These are phyloP conservation scores for Candida odintsovae DNA, from an alignment of 805 yeast genomes.

Conservation along the genomic window DNA sequence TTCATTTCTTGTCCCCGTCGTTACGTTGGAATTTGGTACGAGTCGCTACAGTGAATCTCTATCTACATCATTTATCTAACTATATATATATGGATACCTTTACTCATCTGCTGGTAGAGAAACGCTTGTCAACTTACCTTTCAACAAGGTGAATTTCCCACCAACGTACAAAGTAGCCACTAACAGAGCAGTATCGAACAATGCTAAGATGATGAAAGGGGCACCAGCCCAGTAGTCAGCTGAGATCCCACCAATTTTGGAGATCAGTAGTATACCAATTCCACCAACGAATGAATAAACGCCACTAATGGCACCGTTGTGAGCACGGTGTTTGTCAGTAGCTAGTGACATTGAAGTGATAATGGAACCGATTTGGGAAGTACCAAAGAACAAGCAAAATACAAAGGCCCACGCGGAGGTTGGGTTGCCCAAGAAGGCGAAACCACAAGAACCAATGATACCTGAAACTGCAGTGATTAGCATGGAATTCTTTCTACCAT, in stretches of 20 bases:
- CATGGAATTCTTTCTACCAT: slow-evolving; percentile 32
- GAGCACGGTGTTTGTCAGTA: slow-evolving; percentile 36
- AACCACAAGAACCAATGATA: slow-evolving; percentile 34
- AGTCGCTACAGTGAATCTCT: no score
- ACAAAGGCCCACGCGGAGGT: slow-evolving; percentile 28
- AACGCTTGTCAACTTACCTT: slow-evolving; percentile 3
- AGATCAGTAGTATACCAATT: slow-evolving; percentile 53
- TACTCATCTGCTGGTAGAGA: slow-evolving; percentile 8
- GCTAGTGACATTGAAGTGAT: slow-evolving; percentile 61
- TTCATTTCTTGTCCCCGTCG: no score
- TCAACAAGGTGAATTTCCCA: slow-evolving; percentile 13
- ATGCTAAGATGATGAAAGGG: slow-evolving; percentile 51
- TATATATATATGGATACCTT: slow-evolving; percentile 1
- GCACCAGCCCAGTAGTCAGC: slow-evolving; percentile 53
- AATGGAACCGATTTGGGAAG: slow-evolving; percentile 56
- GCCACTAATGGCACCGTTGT: slow-evolving; percentile 65
- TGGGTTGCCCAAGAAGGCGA: slow-evolving; percentile 30
- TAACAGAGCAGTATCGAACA: slow-evolving; percentile 30
- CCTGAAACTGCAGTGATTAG: slow-evolving; percentile 39
- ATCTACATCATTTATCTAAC: neutral
- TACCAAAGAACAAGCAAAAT: slow-evolving; percentile 45
- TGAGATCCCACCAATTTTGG: slow-evolving; percentile 55
- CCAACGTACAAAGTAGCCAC: slow-evolving; percentile 16
- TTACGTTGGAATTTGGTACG: no score
- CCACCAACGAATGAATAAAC: slow-evolving; percentile 66